Base-by-base conservation (phyloP, 2,329 filamentous ascomycete species). In the Seiridium cupressi region DNA sequence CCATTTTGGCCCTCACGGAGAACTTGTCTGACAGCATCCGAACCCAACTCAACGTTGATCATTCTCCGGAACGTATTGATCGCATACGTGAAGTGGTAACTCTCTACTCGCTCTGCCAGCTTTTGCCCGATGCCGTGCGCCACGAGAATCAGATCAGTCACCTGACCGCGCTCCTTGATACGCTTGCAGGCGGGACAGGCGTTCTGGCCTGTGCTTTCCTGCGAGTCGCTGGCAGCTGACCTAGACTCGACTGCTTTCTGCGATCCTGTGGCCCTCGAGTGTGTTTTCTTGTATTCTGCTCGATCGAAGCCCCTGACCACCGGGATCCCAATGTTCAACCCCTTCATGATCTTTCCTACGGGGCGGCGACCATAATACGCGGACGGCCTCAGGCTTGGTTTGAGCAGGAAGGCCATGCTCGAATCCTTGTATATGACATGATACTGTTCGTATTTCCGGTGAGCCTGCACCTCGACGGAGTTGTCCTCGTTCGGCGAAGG, bases 81-180 rank as follows among this genome's bases (percentile, higher is more conserved):
- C 4, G 93, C 91, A 73, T 98, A 94, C 0, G 95, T 99, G 69
- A 99, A 99, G 73, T 98, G 92, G 68, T 93, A 99, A 67, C 92
- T 97, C 74, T 98, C 94, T 62, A 98, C 92, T 10, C 93, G 84
- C 72, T 99, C 93, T 0, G 93, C 96, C 55, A 98, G 83, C 73
- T 99, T 98, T 73, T 99, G 95, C 0, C 95, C 95, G 64, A 99
- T 98, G 2, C 95, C 95, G 69, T 99, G 95, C 48, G 95, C 91
- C 8, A 98, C 92, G 4, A 99, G 81, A 1, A 98, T 85, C 6
- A 99, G 80, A 70, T 99, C 95, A 1, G 90, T 94, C 4, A 96
- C 91, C 62, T 88, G 86, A 1, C 87, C 87, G 35, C 81, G 81
- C 47, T 85, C 79, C 70, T 87, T 82, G 72, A 92, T 81, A 66